Percentiles rank a stretch among this genome's conserved stretches.
These are phyloP conservation scores for Cupressus sempervirens DNA, from an alignment of 75 land plant genomes.

Conservation along the genomic window DNA sequence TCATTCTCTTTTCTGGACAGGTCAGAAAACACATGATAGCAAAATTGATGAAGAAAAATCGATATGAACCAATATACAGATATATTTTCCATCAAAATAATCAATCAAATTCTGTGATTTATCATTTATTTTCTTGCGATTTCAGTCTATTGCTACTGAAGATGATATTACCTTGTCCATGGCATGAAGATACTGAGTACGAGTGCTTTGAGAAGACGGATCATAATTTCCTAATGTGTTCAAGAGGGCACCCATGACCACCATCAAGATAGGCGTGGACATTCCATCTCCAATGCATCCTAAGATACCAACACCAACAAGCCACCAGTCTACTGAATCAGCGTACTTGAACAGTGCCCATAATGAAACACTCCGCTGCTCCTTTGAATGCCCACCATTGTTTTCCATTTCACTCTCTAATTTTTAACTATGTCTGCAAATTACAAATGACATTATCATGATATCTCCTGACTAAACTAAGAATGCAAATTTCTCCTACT, in stretches of 20 bases:
- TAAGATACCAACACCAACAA: constrained; percentile 59
- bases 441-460: no score
- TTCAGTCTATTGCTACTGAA: no score
- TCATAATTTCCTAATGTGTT: constrained; percentile 35
- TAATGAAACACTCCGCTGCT: neutral
- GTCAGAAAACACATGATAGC: no score
- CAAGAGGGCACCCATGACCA: constrained; percentile 28
- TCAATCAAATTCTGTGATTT: no score
- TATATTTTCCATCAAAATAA: no score
- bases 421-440: no score
- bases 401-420: neutral
- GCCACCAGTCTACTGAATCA: constrained; percentile 32
- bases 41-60: no score
- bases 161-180: constrained; percentile 18
- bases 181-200: constrained; percentile 3
- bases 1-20: no score
- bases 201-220: neutral
- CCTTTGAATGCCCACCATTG: neutral
- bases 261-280: constrained; percentile 28
- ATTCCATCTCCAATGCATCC: constrained; percentile 68
- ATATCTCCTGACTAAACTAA: no score
- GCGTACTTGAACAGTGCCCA: constrained; percentile 52
- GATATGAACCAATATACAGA: no score
- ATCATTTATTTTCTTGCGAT: no score
- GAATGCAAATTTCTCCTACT: no score